Conservation (phyloP, 2,329 filamentous ascomycete species). For the Scedosporium boydii region DNA sequence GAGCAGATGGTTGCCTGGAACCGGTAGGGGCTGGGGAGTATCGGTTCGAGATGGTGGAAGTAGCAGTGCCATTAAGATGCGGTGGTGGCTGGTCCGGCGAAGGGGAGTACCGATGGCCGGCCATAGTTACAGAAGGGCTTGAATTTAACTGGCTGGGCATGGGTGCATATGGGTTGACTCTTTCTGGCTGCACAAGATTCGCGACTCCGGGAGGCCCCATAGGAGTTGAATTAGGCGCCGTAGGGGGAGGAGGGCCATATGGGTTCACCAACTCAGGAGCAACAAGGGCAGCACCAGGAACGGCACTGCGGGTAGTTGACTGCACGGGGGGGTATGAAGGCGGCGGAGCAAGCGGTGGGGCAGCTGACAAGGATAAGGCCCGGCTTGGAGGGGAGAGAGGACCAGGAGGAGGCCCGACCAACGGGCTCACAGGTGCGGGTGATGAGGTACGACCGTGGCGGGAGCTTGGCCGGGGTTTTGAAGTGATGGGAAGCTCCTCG, state of each 20-base stretch:
- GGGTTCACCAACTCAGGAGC: slow-evolving; percentile 42
- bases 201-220: slow-evolving; percentile 17
- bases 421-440: slow-evolving; percentile 12
- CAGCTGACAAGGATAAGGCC: slow-evolving; percentile 7
- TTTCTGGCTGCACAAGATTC: slow-evolving; percentile 43
- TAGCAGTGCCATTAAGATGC: slow-evolving; percentile 27
- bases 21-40: slow-evolving; percentile 42
- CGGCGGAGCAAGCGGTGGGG: slow-evolving; percentile 6
- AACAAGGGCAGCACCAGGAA: slow-evolving; percentile 31
- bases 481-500: slow-evolving; percentile 60
- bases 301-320: background rate
- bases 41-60: slow-evolving; percentile 31
- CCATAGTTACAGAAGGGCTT: slow-evolving; percentile 21
- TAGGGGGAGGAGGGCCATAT: slow-evolving; percentile 24
- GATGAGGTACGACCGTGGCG: slow-evolving; percentile 33
- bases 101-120: slow-evolving; percentile 51
- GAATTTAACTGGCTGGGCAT: slow-evolving; percentile 26
- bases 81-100: slow-evolving; percentile 32
- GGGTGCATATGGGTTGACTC: slow-evolving; percentile 42
- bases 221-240: slow-evolving; percentile 10
- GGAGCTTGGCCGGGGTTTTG: slow-evolving; percentile 52
- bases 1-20: slow-evolving; percentile 33
- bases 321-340: background rate
- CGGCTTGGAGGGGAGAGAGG: slow-evolving; percentile 12
- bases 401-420: slow-evolving; percentile 11